Percentiles rank a stretch among this genome's conserved stretches.
Evolutionary conservation across 805 yeast species (phyloP).

Genomic region (Candida alai): DNA sequence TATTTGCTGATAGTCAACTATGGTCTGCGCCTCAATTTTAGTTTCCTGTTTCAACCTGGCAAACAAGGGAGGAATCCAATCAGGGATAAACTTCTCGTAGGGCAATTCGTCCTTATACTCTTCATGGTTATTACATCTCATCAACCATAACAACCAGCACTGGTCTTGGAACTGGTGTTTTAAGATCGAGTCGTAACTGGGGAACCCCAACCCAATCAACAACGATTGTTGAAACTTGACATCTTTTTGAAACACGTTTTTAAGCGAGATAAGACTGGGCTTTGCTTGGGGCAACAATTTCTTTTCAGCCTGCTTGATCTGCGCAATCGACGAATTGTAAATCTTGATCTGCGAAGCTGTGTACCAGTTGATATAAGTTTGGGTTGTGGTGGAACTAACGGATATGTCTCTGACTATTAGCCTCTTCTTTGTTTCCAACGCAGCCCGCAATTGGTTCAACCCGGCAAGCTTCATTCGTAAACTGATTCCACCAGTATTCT

Average conservation of each 20-base stretch:
- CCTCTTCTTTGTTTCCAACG: conserved; percentile 51
- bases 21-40: conserved; percentile 46
- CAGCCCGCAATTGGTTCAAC: conserved; percentile 46
- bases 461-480: conserved; percentile 62
- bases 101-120: conserved; percentile 28
- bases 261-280: conserved; percentile 48
- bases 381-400: conserved; percentile 4
- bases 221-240: conserved; percentile 50
- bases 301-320: conserved; percentile 44
- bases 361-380: conserved; percentile 39
- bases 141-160: conserved; percentile 58
- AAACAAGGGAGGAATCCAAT: conserved; percentile 45
- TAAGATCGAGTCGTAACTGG: conserved; percentile 49
- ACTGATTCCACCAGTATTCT: conserved; percentile 23
- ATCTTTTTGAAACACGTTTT: conserved; percentile 55
- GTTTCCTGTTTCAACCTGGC: conserved; percentile 31
- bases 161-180: conserved; percentile 51
- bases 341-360: conserved; percentile 46
- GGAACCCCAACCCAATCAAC: conserved; percentile 53
- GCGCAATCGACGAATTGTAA: conserved; percentile 43
- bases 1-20: conserved; percentile 48
- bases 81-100: conserved; percentile 42
- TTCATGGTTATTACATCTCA: conserved; percentile 50
- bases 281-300: conserved; percentile 39
- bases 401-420: no score